Evolutionary conservation across 2,329 filamentous ascomycete genomes (phyloP).

Genomic region (Sporothrix brunneoviolacea): DNA sequence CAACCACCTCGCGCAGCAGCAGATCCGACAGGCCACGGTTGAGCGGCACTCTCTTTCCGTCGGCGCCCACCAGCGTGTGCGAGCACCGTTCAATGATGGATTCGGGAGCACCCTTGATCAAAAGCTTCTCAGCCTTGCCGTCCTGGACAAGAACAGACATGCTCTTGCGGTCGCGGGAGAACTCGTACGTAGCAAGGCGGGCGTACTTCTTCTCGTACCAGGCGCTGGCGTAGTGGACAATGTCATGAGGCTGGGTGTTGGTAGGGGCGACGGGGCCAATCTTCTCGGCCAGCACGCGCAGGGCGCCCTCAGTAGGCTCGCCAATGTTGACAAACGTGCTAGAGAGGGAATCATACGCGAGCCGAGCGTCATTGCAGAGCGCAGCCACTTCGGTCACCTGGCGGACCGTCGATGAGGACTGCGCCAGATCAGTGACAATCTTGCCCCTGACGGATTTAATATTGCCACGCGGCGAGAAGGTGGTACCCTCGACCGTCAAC

Average conservation of each 20-base stretch:
- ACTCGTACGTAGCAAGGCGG: slow-evolving; percentile 84
- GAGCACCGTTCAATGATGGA: slow-evolving; percentile 90
- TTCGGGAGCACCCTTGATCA: slow-evolving; percentile 96
- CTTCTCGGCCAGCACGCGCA: slow-evolving; percentile 89
- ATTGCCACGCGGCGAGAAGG: slow-evolving; percentile 75
- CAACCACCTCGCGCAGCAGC: slow-evolving; percentile 71
- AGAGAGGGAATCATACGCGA: slow-evolving; percentile 73
- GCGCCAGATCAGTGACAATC: slow-evolving; percentile 59
- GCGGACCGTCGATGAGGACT: slow-evolving; percentile 66
- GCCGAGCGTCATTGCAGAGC: slow-evolving; percentile 81
- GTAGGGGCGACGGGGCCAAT: slow-evolving; percentile 70
- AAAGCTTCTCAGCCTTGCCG: slow-evolving; percentile 63
- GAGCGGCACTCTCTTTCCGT: slow-evolving; percentile 71
- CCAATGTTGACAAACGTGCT: slow-evolving; percentile 75
- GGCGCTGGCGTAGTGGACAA: slow-evolving; percentile 73
- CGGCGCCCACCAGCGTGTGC: slow-evolving; percentile 66
- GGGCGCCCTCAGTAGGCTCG: slow-evolving; percentile 89
- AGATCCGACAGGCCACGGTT: slow-evolving; percentile 62
- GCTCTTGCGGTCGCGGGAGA: slow-evolving; percentile 95
- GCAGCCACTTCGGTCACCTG: slow-evolving; percentile 68
- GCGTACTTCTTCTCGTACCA: slow-evolving; percentile 73
- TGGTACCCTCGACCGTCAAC: slow-evolving; percentile 85
- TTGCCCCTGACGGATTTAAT: slow-evolving; percentile 61
- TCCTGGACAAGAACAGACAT: slow-evolving; percentile 90
- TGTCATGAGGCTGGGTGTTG: slow-evolving; percentile 49